These are phyloP conservation scores for Paramecium sexaurelia DNA, from an alignment of 73 alveolate species.

Conservation along the genomic window DNA sequence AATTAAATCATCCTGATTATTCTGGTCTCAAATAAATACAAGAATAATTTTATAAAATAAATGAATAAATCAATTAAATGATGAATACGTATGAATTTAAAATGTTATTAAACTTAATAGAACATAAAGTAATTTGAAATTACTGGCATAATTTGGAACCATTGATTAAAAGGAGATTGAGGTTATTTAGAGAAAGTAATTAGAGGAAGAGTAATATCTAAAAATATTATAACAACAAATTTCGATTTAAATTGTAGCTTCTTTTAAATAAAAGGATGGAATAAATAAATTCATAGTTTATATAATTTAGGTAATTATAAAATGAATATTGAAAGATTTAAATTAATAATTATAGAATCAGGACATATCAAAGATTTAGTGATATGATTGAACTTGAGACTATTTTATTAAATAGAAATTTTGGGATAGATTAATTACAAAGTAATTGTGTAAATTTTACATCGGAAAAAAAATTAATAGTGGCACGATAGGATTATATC, in stretches of 20 bases:
- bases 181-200: not conserved
- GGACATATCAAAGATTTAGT: conserved; percentile 49
- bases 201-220: conserved; percentile 4
- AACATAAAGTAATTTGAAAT: conserved; percentile 34
- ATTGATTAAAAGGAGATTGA: conserved; percentile 33
- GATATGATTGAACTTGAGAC: not conserved
- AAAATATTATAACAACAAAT: not conserved
- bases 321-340: not conserved
- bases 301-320: not conserved
- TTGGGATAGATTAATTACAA: not conserved
- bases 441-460: not conserved
- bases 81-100: conserved; percentile 8
- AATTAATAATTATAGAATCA: not conserved
- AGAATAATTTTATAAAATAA: not conserved
- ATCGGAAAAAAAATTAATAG: not conserved
- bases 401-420: not conserved
- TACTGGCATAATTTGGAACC: conserved; percentile 30
- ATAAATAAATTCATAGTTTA: not conserved
- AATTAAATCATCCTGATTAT: conserved; percentile 39
- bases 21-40: not conserved
- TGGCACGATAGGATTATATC: not conserved
- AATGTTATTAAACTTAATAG: not conserved
- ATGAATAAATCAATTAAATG: not conserved
- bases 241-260: not conserved
- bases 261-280: conserved; percentile 7